Conservation (phyloP, 106 monocot species). For the Amphibolis antarctica region DNA sequence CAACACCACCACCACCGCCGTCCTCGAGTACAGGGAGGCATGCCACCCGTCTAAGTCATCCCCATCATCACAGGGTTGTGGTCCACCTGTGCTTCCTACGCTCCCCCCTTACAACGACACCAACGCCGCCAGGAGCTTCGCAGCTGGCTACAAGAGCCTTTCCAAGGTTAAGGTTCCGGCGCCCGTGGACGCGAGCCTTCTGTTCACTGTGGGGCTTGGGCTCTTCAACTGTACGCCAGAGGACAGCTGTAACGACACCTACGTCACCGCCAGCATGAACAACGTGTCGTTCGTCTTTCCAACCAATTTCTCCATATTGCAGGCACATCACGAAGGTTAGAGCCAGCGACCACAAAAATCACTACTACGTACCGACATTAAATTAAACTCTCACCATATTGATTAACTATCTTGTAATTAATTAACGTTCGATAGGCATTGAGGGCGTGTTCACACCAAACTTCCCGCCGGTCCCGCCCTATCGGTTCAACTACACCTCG, state of each 20-base stretch:
- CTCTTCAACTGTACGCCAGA: conserved; percentile 29
- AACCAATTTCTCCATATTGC: conserved; percentile 12
- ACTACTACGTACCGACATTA: no score
- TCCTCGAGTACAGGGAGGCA: conserved; percentile 38
- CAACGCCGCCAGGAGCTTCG: conserved; percentile 28
- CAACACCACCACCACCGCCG: conserved; percentile 69
- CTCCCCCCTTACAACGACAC: conserved; percentile 40
- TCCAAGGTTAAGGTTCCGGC: conserved; percentile 18
- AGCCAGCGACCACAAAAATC: no score
- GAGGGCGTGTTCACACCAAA: conserved; percentile 42
- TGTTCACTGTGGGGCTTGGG: conserved; percentile 49
- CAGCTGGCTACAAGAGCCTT: conserved; percentile 22
- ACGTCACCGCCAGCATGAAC: background rate
- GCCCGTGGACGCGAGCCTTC: conserved; percentile 37
- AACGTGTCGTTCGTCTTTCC: conserved; percentile 37
- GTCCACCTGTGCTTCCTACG: background rate
- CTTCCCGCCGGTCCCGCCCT: conserved; percentile 33
- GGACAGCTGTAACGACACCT: conserved; percentile 4
- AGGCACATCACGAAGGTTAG: background rate
- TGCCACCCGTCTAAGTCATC: conserved; percentile 11
- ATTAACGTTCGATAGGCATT: conserved; percentile 1
- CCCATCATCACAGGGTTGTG: no score
- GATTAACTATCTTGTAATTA: no score
- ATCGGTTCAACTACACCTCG: conserved; percentile 41
- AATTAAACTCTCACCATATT: no score